Evolutionary conservation across 139 green algal species (phyloP), one percentile per base, ranked within the genome.

Genomic region (Tetraselmis chui): DNA sequence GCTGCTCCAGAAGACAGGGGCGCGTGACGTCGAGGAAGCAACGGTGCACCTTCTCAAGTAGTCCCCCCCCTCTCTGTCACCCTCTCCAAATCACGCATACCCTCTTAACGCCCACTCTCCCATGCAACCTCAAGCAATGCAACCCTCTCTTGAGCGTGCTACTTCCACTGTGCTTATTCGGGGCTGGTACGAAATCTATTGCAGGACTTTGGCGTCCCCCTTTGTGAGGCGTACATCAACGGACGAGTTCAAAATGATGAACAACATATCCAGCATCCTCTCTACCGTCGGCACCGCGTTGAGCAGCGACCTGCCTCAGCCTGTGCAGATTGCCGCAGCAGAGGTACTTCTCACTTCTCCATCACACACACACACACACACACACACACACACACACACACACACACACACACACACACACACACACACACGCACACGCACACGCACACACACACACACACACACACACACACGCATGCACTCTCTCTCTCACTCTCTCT

Each of bases 31-130:
- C n/a, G 5, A 83, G 26, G 75, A 90, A 2, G 77, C 86, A 25
- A 75, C 84, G 0, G 78, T 76, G 29, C 79, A 84, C 2, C 80
- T 90, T 2, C 29, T 90, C 30, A 84, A 79, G 86, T 89, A 25
- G 30, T 45, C 59, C 45, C 45, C 11, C 45, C 45, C 45, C 11
- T n/a, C n/a, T n/a, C n/a, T n/a, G n/a, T n/a, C n/a, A n/a, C n/a
- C n/a, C n/a, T n/a, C n/a, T n/a, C n/a, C n/a, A n/a, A n/a, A n/a
- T n/a, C n/a, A n/a, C n/a, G n/a, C n/a, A n/a, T n/a, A n/a, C n/a
- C n/a, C n/a, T n/a, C n/a, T n/a, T n/a, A n/a, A n/a, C n/a, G n/a
- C n/a, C n/a, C n/a, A n/a, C n/a, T n/a, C n/a, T n/a, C n/a, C n/a
- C n/a, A n/a, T n/a, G n/a, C n/a, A n/a, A n/a, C n/a, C n/a, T n/a